A percentile compares a stretch with the other conserved stretches of the same genome.
phyloP scores from a whole-genome alignment of 2,329 filamentous ascomycete species.

The Aulographum hederae region DNA sequence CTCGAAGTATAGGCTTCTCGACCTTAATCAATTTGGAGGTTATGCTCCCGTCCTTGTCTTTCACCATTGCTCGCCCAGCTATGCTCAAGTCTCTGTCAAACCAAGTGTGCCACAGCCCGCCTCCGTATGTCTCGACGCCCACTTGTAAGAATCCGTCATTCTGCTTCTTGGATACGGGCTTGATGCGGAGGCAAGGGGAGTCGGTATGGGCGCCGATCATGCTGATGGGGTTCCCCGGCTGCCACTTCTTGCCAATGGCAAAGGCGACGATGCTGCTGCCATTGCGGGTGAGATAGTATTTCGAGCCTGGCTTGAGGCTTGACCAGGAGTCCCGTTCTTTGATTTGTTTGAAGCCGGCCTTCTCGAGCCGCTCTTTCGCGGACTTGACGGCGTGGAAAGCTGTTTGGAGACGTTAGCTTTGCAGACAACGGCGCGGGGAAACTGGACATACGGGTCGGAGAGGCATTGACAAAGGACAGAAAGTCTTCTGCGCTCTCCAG shows the following conservation, averaged over 20 bases:
- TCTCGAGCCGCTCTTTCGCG: slow-evolving; percentile 55
- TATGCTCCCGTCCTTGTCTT: slow-evolving; percentile 53
- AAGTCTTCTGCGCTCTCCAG: slow-evolving; percentile 54
- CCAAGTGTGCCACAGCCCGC: slow-evolving; percentile 95
- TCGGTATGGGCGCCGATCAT: slow-evolving; percentile 96
- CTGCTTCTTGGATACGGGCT: slow-evolving; percentile 82
- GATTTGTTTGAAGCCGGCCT: slow-evolving; percentile 74
- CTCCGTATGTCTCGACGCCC: slow-evolving; percentile 90
- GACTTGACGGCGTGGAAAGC: slow-evolving; percentile 87
- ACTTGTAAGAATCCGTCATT: slow-evolving; percentile 81
- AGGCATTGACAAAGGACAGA: slow-evolving; percentile 82
- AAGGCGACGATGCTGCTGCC: slow-evolving; percentile 78
- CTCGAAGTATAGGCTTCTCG: slow-evolving; percentile 73
- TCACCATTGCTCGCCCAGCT: slow-evolving; percentile 73
- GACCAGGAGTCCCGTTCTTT: slow-evolving; percentile 84
- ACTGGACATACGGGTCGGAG: slow-evolving; percentile 59
- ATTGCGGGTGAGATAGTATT: slow-evolving; percentile 93
- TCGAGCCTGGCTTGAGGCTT: slow-evolving; percentile 66
- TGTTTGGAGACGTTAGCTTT: slow-evolving; percentile 17
- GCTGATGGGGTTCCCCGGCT: slow-evolving; percentile 70
- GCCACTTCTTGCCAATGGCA: slow-evolving; percentile 78
- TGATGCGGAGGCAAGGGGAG: slow-evolving; percentile 78
- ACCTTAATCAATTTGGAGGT: slow-evolving; percentile 78
- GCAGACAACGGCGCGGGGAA: neutral
- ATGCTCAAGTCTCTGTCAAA: slow-evolving; percentile 89